Evolutionary conservation across 225 moss, liverwort and hornwort species (phyloP), one percentile per base, ranked within the genome.

Genomic region (Sphagnum tenellum): DNA sequence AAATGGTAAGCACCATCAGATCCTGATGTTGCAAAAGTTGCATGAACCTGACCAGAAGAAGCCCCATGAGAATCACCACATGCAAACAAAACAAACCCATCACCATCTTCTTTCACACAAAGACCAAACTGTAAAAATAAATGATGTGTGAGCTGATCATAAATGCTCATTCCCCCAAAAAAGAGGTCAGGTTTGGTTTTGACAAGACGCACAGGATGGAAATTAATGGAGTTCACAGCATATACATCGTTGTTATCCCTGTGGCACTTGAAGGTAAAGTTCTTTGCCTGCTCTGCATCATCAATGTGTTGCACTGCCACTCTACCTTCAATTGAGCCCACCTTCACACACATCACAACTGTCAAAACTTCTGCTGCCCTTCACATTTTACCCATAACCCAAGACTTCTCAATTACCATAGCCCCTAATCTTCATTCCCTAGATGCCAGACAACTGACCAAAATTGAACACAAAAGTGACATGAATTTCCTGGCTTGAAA

Each of bases 1-100:
- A 98, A 98, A 71, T 98, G 93, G 72, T 87, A 98, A 69, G 93
- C 98, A 67, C 98, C 98, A 56, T 98, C 98, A 63, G 98, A 98
- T 65, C 98, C 98, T 47, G 93, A 93, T 58, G 98, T 98, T 57
- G 98, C 98, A 81, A 98, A 98, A 46, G 98, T 98, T 72, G 90
- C 98, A 86, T 98, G 90, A 63, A 98, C 89, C 98, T 98, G 90
- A 75, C 29, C 29, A 29, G 29, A 29, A 29, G 29, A 29, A 29
- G 29, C 29, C 29, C 29, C 29, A 29, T 29, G 29, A 29, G 29
- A 29, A 29, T 29, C 29, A 29, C 29, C 29, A 29, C 29, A 29
- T 29, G 29, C 29, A 29, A 29, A 29, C 29, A 29, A 29, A 29
- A 29, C 29, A 29, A 29, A 29, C 29, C 29, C 29, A 29, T 29